Evolutionary conservation across 352 stramenopile genomes (phyloP).

Genomic region (Globisporangium paddicum): DNA sequence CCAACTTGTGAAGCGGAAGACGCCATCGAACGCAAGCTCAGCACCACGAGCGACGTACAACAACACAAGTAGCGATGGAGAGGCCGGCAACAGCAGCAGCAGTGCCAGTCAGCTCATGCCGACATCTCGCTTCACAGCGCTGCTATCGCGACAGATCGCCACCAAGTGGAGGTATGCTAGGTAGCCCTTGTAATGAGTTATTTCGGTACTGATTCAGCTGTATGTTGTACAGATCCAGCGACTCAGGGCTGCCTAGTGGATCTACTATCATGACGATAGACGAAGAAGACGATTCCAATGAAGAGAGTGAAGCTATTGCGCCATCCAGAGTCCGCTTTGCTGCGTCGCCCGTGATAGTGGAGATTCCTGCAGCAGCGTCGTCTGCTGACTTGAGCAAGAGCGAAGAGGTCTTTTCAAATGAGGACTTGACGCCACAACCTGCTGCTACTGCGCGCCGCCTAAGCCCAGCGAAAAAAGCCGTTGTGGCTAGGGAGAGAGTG

Average conservation of each 20-base stretch:
- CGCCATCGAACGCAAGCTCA: not conserved
- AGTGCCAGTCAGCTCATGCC: constrained; percentile 2
- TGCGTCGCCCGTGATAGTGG: constrained; percentile 4
- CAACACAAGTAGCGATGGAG: not conserved
- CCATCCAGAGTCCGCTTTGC: constrained; percentile 12
- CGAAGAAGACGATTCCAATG: not conserved
- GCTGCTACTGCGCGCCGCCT: not conserved
- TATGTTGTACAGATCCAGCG: not conserved
- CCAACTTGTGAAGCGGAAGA: constrained; percentile 43
- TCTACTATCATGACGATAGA: not conserved
- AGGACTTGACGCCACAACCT: constrained; percentile 5
- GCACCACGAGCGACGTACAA: not conserved
- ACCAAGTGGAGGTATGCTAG: constrained; percentile 8
- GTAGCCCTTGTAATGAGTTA: not conserved
- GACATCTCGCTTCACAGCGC: constrained; percentile 21
- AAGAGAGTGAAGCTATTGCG: not conserved
- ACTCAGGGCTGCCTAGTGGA: not conserved
- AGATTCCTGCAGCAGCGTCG: not conserved
- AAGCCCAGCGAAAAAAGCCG: not conserved
- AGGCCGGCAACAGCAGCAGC: not conserved
- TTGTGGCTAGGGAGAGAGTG: not conserved
- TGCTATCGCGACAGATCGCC: constrained; percentile 24
- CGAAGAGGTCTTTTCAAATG: constrained; percentile 1
- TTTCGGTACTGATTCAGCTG: not conserved
- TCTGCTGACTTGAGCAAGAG: constrained; percentile 12